Evolutionary conservation across 768 basidiomycete genomes (phyloP).

Genomic region (Phylloporus sp.): DNA sequence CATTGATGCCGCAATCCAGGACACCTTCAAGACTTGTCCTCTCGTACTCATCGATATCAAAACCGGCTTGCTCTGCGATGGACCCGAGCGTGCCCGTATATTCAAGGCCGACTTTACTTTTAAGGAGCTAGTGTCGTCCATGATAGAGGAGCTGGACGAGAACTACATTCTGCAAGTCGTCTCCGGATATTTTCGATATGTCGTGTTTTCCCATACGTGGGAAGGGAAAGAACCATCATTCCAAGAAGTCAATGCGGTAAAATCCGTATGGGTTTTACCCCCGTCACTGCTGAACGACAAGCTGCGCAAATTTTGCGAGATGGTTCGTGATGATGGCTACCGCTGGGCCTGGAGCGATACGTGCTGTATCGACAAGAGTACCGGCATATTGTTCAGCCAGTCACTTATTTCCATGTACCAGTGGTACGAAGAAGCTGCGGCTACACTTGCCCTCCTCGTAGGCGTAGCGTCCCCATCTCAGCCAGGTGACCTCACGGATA

Average conservation of each 20-base stretch:
- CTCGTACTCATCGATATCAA: constrained; percentile 8
- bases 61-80: constrained; percentile 8
- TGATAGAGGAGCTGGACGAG: constrained; percentile 6
- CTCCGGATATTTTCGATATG: constrained; percentile 11
- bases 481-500: constrained; percentile 1
- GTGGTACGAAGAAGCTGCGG: constrained; percentile 8
- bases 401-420: constrained; percentile 9
- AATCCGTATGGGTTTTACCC: constrained; percentile 8
- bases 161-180: constrained; percentile 3
- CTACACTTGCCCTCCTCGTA: constrained; percentile 4
- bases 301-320: constrained; percentile 9
- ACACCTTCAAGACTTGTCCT: constrained; percentile 5
- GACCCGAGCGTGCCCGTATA: constrained; percentile 1
- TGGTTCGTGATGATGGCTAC: constrained; percentile 4
- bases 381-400: background rate
- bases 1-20: constrained; percentile 1
- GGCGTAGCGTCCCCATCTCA: constrained; percentile 1
- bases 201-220: constrained; percentile 14
- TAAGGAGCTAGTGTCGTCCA: constrained; percentile 10
- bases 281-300: constrained; percentile 3
- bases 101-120: constrained; percentile 8
- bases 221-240: constrained; percentile 14
- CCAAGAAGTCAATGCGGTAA: constrained; percentile 7
- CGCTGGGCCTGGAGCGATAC: constrained; percentile 15
- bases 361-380: constrained; percentile 9